Conservation (phyloP, 2,329 filamentous ascomycete species). For the Aspergillus viridinutans region DNA sequence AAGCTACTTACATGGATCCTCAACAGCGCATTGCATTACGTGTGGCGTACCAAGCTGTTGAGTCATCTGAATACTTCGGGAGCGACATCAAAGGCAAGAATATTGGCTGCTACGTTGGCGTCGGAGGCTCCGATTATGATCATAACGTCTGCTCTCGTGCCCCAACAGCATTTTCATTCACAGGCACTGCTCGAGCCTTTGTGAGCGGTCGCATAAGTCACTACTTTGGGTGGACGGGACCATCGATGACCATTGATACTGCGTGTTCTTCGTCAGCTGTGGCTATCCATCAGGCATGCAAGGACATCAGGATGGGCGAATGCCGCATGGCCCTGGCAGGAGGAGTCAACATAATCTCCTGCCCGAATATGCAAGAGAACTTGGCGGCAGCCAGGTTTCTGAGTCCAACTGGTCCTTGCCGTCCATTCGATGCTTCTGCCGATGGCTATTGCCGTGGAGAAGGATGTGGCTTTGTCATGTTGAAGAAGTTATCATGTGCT, state of each 20-base stretch:
- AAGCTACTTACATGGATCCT: slow-evolving; percentile 24
- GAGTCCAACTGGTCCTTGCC: background rate
- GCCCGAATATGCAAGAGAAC: background rate
- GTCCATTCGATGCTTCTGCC: slow-evolving; percentile 17
- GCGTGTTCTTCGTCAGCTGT: slow-evolving; percentile 12
- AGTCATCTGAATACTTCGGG: slow-evolving; percentile 23
- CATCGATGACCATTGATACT: slow-evolving; percentile 11
- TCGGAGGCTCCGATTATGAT: background rate
- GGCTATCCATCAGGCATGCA: slow-evolving; percentile 7
- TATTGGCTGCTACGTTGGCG: background rate
- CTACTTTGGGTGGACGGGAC: slow-evolving; percentile 7
- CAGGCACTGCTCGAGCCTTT: slow-evolving; percentile 24
- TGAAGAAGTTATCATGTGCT: slow-evolving; percentile 45
- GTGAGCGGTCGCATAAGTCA: slow-evolving; percentile 5
- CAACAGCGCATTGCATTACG: slow-evolving; percentile 25
- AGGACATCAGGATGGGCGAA: background rate
- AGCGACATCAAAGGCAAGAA: background rate
- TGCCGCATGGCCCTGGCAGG: background rate
- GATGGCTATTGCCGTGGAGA: slow-evolving; percentile 50
- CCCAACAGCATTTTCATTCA: background rate
- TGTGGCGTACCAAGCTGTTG: slow-evolving; percentile 26
- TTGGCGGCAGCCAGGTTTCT: background rate
- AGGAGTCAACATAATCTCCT: background rate
- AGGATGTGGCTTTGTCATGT: slow-evolving; percentile 39
- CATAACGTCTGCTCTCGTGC: background rate